Evolutionary conservation across 345 rosid species (phyloP).

Genomic region (Syzygium oleosum): DNA sequence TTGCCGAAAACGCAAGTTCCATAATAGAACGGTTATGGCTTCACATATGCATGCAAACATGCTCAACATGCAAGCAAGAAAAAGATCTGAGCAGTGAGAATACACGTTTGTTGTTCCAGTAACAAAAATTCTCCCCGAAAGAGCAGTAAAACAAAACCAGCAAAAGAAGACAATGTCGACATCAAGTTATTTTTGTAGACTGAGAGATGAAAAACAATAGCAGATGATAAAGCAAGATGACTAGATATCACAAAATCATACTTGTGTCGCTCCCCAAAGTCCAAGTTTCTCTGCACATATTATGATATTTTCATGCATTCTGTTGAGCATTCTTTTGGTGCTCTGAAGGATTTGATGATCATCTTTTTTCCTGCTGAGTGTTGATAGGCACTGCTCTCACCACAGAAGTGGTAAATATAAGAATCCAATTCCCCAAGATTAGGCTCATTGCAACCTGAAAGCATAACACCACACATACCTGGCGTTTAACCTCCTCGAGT

Average conservation of each 20-base stretch:
- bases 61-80: not conserved
- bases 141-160: not conserved
- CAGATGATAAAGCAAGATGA: not conserved
- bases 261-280: constrained; percentile 76
- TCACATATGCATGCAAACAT: not conserved
- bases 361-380: constrained; percentile 35
- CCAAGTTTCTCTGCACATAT: constrained; percentile 66
- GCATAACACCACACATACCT: constrained; percentile 27
- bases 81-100: not conserved
- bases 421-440: not conserved
- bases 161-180: not conserved
- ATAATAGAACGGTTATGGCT: not conserved
- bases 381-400: constrained; percentile 56
- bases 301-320: constrained; percentile 62
- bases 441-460: constrained; percentile 6
- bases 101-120: not conserved
- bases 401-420: not conserved
- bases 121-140: not conserved
- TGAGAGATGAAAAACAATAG: not conserved
- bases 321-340: constrained; percentile 42
- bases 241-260: constrained; percentile 20
- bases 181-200: not conserved
- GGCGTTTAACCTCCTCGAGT: constrained; percentile 49
- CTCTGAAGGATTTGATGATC: constrained; percentile 39
- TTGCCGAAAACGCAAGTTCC: not conserved